Evolutionary conservation across 768 basidiomycete species (phyloP), one percentile per base, ranked within the genome.

Genomic region (Dioszegia crocea): DNA sequence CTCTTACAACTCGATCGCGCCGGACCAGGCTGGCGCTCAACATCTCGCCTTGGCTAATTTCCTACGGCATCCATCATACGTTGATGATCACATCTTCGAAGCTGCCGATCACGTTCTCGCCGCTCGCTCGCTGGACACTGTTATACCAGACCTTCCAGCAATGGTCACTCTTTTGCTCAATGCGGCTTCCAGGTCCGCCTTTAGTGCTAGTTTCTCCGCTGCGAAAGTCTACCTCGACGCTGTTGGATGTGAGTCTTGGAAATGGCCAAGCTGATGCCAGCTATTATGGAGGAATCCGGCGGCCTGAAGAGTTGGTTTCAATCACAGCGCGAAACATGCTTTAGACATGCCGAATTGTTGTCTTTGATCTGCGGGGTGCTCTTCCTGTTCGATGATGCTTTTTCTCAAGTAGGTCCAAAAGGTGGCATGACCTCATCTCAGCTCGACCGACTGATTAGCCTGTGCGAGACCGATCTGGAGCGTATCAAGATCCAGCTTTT

Each of bases 31-130:
- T 10, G 54, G 56, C 16, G 21, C 27, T 2, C 56, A 21, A n/a
- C 61, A 64, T 36, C 29, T 41, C 10, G 16, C 40, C 1, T 19
- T 68, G 5, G 60, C 67, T 5, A n/a, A 52, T 11, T 61, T 65
- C 26, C 51, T 68, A 2, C 54, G 61, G 9, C 31, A 46, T 19
- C 30, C 54, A 3, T 17, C 11, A n/a, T 43, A 57, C n/a, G 19
- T 31, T 10, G 56, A 61, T 12, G 63, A 67, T 19, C 63, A 55
- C 48, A 39, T 67, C 41, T 71, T 65, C 33, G 62, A 62, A 23
- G 62, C 61, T 11, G 66, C 71, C 16, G 64, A 73, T 46, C 60
- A 64, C 39, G 56, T 65, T 11, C 23, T 67, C n/a, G 14, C 56
- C 19, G 67, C 67, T 6, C 50, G 31, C 1, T 30, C 51, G 6